Conservation (phyloP, 495 filamentous ascomycete species). For the Aspergillus campestris region DNA sequence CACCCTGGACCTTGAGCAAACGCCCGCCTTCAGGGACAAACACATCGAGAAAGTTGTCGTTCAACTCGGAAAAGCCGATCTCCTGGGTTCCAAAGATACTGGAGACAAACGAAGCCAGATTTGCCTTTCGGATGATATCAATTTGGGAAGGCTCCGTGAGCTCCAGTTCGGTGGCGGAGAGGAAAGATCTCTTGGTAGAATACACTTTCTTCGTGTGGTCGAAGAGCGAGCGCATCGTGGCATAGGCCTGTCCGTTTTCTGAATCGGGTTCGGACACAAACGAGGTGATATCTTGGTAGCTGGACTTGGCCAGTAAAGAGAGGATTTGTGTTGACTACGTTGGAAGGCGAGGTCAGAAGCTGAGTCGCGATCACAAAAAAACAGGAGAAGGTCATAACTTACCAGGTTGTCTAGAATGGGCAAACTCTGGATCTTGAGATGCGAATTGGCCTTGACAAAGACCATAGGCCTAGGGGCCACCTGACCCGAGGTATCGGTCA, state of each 20-base stretch:
- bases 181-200: conserved; percentile 58
- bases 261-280: conserved; percentile 66
- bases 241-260: conserved; percentile 73
- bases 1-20: conserved; percentile 60
- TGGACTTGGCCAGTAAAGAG: conserved; percentile 57
- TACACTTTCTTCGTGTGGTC: conserved; percentile 75
- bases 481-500: conserved; percentile 22
- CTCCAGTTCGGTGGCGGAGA: conserved; percentile 63
- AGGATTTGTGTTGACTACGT: conserved; percentile 64
- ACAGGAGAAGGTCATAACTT: conserved; percentile 10
- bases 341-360: background rate
- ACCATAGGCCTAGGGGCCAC: conserved; percentile 29
- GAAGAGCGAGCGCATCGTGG: conserved; percentile 69
- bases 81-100: conserved; percentile 79
- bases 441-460: conserved; percentile 45
- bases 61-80: conserved; percentile 72
- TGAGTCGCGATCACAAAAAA: conserved; percentile 1
- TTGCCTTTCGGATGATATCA: conserved; percentile 75
- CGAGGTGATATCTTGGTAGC: conserved; percentile 63
- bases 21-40: conserved; percentile 72
- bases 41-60: conserved; percentile 75
- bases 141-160: conserved; percentile 58
- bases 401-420: conserved; percentile 69
- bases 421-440: conserved; percentile 59
- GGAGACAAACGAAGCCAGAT: conserved; percentile 76